A percentile compares a stretch with the other conserved stretches of the same genome.
These are phyloP conservation scores for Auriscalpium vulgare DNA, from an alignment of 768 basidiomycete genomes.

Conservation along the genomic window DNA sequence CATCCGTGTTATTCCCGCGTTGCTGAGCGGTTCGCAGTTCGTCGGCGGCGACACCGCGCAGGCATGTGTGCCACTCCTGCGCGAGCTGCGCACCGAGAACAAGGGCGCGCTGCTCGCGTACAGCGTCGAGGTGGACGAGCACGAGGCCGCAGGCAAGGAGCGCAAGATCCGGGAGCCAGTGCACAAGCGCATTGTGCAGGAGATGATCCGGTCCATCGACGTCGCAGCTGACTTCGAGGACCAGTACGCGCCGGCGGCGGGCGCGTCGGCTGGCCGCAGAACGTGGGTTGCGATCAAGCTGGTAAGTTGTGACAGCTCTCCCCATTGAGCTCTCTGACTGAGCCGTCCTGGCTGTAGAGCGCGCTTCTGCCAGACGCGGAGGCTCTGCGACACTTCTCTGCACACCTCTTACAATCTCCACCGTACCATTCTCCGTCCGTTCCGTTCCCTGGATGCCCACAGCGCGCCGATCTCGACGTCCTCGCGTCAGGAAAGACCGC, in stretches of 20 bases:
- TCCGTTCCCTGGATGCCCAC: conserved; percentile 65
- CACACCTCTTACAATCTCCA: conserved; percentile 42
- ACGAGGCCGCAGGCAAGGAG: conserved; percentile 32
- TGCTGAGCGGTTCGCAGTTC: conserved; percentile 40
- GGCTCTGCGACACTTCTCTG: conserved; percentile 54
- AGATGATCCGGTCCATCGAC: conserved; percentile 71
- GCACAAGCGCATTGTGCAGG: conserved; percentile 61
- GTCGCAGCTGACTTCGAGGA: conserved; percentile 80
- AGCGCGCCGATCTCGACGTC: conserved; percentile 48
- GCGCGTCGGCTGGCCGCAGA: conserved; percentile 31
- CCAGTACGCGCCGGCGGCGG: conserved; percentile 12
- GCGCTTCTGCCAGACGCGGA: conserved; percentile 60
- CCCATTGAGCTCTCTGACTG: neutral
- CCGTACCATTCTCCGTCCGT: conserved; percentile 26
- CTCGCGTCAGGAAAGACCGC: conserved; percentile 24
- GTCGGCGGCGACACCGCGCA: conserved; percentile 82
- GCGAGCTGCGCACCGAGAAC: conserved; percentile 52
- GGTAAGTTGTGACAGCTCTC: conserved; percentile 30
- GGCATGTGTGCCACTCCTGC: conserved; percentile 57
- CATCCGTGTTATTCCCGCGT: neutral
- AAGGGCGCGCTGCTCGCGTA: conserved; percentile 77
- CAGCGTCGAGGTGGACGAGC: conserved; percentile 76
- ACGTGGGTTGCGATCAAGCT: conserved; percentile 87
- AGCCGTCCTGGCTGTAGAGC: conserved; percentile 32
- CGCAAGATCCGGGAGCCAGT: conserved; percentile 22